Evolutionary conservation across 352 stramenopile genomes (phyloP), one percentile per base, ranked within the genome.

Genomic region (Phytophthora brassicae): DNA sequence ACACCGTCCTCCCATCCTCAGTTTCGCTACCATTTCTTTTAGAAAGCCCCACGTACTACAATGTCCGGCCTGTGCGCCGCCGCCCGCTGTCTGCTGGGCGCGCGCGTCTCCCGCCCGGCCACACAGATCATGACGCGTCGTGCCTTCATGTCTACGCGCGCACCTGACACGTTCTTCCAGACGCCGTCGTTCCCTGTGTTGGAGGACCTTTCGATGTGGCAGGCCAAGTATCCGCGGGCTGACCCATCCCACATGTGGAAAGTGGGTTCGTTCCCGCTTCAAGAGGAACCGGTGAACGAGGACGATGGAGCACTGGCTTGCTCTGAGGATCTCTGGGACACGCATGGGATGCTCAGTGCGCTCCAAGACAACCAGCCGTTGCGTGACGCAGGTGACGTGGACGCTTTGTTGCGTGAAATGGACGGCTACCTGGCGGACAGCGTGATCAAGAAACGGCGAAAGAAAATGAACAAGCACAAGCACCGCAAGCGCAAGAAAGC

Each of bases 391-490:
- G 45, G 38, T 42, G 58, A 73, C 44, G 68, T 88, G 28, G 84
- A 84, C 60, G 72, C 77, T 44, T 60, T 92, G 57, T 59, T 92
- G 48, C 74, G 69, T 36, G 76, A 90, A 58, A 73, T 92, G 72
- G 79, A 89, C 60, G 83, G 81, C 38, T 92, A 92, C 72, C 70
- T 84, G 57, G 84, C 84, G 52, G 86, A 93, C 70, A 94, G 83
- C 58, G 88, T 96, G 58, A 66, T 94, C 58, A 93, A 92, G 79
- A 96, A 96, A 62, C 76, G 88, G 66, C 82, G 86, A 83, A 94
- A 94, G 81, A 95, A 95, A 76, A 96, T 96, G 88, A 96, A 94
- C 84, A 96, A 96, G 84, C 88, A 96, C 83, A 96, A 96, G 83
- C 82, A 92, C 72, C 82, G 84, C 47, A 96, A 96, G 86, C 88